Base-by-base conservation (phyloP, 257 asterid species). In the Catharanthus roseus region DNA sequence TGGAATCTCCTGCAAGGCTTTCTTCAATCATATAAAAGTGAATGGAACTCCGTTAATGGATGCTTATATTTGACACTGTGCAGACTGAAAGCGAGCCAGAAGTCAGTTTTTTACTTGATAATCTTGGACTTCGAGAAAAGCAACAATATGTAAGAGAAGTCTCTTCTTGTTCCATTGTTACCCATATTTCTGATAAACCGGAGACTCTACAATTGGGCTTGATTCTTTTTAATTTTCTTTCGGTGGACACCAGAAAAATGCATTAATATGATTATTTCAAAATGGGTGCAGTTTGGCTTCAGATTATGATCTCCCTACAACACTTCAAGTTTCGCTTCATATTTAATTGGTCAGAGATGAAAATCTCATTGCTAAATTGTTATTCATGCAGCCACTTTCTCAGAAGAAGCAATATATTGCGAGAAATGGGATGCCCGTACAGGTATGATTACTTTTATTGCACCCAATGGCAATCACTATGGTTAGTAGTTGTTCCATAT, bases 401-500 rank as follows among this genome's bases (percentile, higher is more conserved):
- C 98, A 93, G 79, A 79, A 77, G 80, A 93, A 90, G 80, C 89
- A 97, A 56, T 90, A 93, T 76, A 83, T 92, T 72, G 96, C 88
- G 62, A 89, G 86, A 83, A 79, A 90, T 78, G 96, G 95, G 77
- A 56, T 65, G 73, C 98, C 97, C 3, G 68, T 80, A 62, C 80
- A 84, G 92, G 98, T 92, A 86, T 70, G 85, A 50, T 76, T 65
- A 16, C 67, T 49, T 56, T 44, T 53, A 33, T 34, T 24, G 54
- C 68, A 36, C 74, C 58, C 71, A 47, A 38, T 10, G 70, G 44
- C 68, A 9, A 26, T 68, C 62, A 44, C 45, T 51, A 1, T 24
- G 56, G 70, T 49, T 75, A 50, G 65, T 51, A n/a, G 51, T 70
- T 54, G 33, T 49, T 60, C 65, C 24, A 1, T 21, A 60, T 60